Evolutionary conservation across 1,284 basidiomycete genomes (phyloP), one percentile per base, ranked within the genome.

Genomic region (Neonothopanus nambi): DNA sequence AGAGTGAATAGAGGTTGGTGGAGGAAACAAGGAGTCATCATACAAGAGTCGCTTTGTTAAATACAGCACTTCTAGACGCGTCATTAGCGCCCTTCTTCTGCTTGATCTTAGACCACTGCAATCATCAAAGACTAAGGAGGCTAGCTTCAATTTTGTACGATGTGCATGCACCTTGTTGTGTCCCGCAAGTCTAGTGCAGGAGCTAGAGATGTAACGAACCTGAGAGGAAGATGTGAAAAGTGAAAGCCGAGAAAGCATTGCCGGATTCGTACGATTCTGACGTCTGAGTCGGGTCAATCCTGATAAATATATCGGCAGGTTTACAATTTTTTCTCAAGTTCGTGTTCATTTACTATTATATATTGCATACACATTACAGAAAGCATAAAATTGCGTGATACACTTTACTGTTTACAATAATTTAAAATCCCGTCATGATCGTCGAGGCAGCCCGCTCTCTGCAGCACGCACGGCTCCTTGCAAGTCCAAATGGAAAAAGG

Each of bases 401-500:
- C 26, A 28, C 26, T 28, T 28, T 28, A 11, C 26, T 28, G 26
- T 28, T 28, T 28, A 28, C 26, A 11, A 28, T 28, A 28, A 33
- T 8, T 33, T 33, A 8, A 33, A 33, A 33, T 33, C n/a, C n/a
- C 21, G 41, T 43, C 8, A 24, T 23, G 18, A 24, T 42, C 40
- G 11, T 28, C 26, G 30, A 9, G 30, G 13, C 36, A 57, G 21
- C 15, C 55, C 50, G 40, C 48, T 55, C 65, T 91, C 89, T 7
- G 89, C 91, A 9, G 86, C 86, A 5, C 74, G 76, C 39, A 95
- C 83, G 9, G 93, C 93, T 4, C 80, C 76, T 20, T 77, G 67
- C 15, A 95, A 70, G 65, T 95, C 93, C 54, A 95, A 74, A 70
- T 95, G 93, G 84, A 95, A 94, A 74, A 87, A 92, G 2, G 92